Evolutionary conservation across 495 filamentous ascomycete genomes (phyloP).

Genomic region (Lichina pygmaea): DNA sequence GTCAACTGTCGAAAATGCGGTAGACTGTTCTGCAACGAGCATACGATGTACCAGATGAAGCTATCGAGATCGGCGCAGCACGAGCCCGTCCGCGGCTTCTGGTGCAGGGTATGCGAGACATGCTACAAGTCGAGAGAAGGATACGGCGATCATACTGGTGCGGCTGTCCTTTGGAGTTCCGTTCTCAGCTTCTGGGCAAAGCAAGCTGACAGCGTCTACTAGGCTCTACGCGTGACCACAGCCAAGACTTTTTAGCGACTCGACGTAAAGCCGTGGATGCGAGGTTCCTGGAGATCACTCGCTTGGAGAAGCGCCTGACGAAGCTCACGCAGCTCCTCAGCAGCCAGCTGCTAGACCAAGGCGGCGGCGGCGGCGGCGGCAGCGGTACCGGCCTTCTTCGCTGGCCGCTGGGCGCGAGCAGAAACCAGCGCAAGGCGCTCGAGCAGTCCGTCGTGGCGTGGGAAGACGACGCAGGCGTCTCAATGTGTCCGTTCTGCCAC

Average conservation of each 20-base stretch:
- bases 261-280: conserved; percentile 60
- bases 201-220: not conserved
- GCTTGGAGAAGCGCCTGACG: conserved; percentile 74
- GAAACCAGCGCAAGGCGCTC: conserved; percentile 43
- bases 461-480: conserved; percentile 71
- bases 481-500: conserved; percentile 72
- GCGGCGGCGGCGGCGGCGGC: conserved; percentile 17
- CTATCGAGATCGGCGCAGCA: conserved; percentile 69
- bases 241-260: conserved; percentile 31
- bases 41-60: conserved; percentile 99
- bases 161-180: not conserved
- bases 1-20: conserved; percentile 88
- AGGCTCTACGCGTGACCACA: conserved; percentile 41
- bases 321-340: conserved; percentile 68
- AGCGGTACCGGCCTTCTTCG: conserved; percentile 9
- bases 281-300: conserved; percentile 56
- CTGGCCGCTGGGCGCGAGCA: conserved; percentile 29
- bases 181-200: not conserved
- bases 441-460: conserved; percentile 85
- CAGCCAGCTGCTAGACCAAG: conserved; percentile 34
- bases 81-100: conserved; percentile 76
- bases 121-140: conserved; percentile 92
- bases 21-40: conserved; percentile 82
- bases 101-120: conserved; percentile 90
- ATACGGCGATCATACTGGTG: conserved; percentile 70